These are phyloP conservation scores for Adenanthera pavonina DNA, from an alignment of 306 rosid species.

Conservation along the genomic window DNA sequence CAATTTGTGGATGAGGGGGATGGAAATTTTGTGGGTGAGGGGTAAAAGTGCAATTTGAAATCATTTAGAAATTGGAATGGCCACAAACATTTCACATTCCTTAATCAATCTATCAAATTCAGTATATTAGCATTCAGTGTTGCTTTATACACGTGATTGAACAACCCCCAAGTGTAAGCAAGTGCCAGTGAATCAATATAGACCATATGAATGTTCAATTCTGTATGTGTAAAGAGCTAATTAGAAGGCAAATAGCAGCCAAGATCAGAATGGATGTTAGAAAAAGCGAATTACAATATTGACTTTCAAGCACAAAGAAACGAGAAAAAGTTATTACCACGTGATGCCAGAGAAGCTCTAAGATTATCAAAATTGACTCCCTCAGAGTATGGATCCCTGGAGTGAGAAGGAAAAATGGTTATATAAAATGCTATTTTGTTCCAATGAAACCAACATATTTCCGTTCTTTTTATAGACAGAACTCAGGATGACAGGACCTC, in stretches of 20 bases:
- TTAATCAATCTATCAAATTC: no score
- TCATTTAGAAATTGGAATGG: no score
- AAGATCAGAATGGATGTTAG: conserved; percentile 8
- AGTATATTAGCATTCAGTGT: background rate
- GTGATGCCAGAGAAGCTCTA: conserved; percentile 77
- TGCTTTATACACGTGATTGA: background rate
- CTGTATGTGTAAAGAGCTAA: background rate
- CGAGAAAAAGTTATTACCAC: conserved; percentile 55
- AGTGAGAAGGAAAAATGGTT: conserved; percentile 35
- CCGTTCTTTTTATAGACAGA: conserved; percentile 6
- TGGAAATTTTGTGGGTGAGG: no score
- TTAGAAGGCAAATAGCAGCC: background rate
- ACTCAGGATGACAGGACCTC: conserved; percentile 13
- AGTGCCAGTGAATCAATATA: background rate
- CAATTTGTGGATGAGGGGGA: no score
- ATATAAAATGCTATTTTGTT: background rate
- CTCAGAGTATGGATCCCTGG: conserved; percentile 87
- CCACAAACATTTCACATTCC: no score
- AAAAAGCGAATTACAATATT: background rate
- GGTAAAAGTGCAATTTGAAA: no score
- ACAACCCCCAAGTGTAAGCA: background rate
- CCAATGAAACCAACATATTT: conserved; percentile 2
- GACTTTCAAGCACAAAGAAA: background rate
- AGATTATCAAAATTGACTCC: conserved; percentile 71
- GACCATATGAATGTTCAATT: no score